Evolutionary conservation across 192 early-diverging fungal genomes (phyloP), one percentile per base, ranked within the genome.

Genomic region (Umbelopsis vinacea): DNA sequence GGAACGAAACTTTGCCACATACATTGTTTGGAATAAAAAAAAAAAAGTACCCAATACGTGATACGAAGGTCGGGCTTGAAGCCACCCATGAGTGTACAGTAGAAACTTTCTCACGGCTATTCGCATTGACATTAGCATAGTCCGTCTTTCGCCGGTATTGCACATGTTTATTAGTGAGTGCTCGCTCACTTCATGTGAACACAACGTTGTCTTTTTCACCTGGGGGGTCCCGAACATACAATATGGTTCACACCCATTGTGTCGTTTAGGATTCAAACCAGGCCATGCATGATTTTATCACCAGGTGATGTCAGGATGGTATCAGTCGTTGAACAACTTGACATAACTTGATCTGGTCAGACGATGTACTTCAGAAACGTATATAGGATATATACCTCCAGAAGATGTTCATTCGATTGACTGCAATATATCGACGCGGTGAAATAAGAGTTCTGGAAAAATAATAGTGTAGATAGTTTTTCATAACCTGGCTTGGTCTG

Each of bases 11-110:
- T 63, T 63, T 63, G 57, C 26, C 29, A 37, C 57, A 63, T 63
- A 63, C 57, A 63, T 63, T 63, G 57, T 63, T 63, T 63, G 57
- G 57, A 63, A 63, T 63, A 63, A 63, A 63, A 63, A 14, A 19
- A 33, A 33, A 63, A 37, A 11, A 63, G 48, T 50, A n/a, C 15
- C 48, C 1, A 17, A 50, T 50, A 50, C 17, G 57, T 63, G 12
- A 37, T 29, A 63, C 57, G 17, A 29, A 23, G 7, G 57, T 19
- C 26, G 57, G 29, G 40, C 40, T 43, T 43, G 11, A 11, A 43
- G 40, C 40, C 40, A 43, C 40, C 29, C 17, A 63, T 37, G 57
- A 63, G 57, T 63, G 23, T n/a, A n/a, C n/a, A n/a, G n/a, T 63
- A 19, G 53, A 54, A 54, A 37, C 24, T 37, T 63, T 63, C 57